A percentile compares a stretch with the other conserved stretches of the same genome.
Evolutionary conservation across 306 rosid species (phyloP).

Genomic region (Geum urbanum): DNA sequence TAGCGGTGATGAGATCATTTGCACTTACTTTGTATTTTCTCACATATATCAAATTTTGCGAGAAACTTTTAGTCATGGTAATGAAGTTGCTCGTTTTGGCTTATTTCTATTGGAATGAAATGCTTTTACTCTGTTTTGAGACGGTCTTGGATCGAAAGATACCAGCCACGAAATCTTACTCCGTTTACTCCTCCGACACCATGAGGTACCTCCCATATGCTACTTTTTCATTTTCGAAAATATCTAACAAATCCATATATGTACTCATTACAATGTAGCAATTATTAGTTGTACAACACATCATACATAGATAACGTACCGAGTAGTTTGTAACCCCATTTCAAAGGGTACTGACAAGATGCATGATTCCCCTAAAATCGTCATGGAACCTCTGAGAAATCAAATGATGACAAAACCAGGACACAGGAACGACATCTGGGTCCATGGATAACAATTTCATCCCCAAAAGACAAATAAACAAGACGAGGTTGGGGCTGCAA

Average conservation of each 20-base stretch:
- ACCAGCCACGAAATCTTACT: background rate
- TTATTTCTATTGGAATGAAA: too few species aligned
- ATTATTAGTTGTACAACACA: conserved; percentile 17
- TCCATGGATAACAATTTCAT: background rate
- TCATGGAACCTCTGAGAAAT: conserved; percentile 9
- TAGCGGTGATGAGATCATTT: too few species aligned
- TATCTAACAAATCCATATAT: background rate
- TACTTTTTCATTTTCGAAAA: background rate
- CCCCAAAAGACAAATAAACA: background rate
- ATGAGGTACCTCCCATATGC: background rate
- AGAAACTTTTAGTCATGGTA: too few species aligned
- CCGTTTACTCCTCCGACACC: background rate
- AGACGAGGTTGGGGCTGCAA: conserved; percentile 1
- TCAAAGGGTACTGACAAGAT: conserved; percentile 22
- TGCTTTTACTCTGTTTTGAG: background rate
- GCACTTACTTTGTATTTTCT: too few species aligned
- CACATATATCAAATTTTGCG: too few species aligned
- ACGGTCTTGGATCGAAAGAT: background rate
- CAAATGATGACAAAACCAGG: conserved; percentile 7
- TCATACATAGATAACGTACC: background rate
- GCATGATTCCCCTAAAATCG: conserved; percentile 8
- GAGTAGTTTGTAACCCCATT: conserved; percentile 8
- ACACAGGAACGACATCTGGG: conserved; percentile 3
- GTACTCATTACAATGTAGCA: background rate
- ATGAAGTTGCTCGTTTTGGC: too few species aligned